These are phyloP conservation scores for Pythium sp. DNA, from an alignment of 352 stramenopile genomes.

Conservation along the genomic window DNA sequence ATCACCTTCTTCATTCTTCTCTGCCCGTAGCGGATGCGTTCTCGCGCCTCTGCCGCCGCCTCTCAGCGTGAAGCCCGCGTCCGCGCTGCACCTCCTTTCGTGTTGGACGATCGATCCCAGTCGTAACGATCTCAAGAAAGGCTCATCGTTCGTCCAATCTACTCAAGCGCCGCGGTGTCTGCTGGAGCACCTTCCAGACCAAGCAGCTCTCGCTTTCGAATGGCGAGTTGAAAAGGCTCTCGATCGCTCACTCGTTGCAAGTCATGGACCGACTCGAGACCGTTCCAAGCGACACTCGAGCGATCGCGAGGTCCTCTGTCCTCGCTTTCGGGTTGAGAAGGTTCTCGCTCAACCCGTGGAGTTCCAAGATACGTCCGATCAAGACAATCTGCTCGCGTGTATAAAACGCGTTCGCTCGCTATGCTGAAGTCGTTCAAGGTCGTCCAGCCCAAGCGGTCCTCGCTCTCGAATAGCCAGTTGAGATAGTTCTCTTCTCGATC, in stretches of 20 bases:
- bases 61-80: neutral
- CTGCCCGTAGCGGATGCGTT: neutral
- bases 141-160: neutral
- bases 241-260: neutral
- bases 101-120: neutral
- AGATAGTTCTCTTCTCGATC: neutral
- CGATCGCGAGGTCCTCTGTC: neutral
- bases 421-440: neutral
- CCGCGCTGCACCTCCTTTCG: neutral
- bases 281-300: neutral
- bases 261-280: neutral
- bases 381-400: neutral
- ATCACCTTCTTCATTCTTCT: neutral
- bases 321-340: neutral
- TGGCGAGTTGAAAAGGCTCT: neutral
- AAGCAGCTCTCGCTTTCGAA: neutral
- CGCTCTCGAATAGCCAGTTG: neutral
- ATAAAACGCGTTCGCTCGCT: neutral
- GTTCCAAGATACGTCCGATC: neutral
- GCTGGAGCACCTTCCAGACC: neutral
- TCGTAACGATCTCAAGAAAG: neutral
- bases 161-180: neutral
- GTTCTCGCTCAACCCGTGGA: neutral
- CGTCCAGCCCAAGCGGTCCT: neutral
- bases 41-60: neutral